phyloP scores from a whole-genome alignment of 495 filamentous ascomycete species.

The Polyplosphaeria fusca region DNA sequence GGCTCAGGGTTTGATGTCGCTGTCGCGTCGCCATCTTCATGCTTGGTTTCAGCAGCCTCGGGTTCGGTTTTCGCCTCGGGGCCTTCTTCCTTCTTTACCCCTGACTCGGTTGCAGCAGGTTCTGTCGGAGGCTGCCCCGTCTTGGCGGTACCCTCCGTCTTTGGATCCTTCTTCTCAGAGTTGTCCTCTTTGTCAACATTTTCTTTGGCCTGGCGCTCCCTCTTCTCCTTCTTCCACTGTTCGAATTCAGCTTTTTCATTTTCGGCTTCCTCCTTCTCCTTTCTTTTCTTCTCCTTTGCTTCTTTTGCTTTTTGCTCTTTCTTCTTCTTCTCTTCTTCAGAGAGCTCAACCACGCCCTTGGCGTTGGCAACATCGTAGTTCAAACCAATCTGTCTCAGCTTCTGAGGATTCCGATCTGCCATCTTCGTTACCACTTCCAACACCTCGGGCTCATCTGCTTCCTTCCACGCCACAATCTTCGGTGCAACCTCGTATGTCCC shows the following conservation, averaged over 20 bases:
- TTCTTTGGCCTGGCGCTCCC: conserved; percentile 18
- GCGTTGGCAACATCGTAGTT: conserved; percentile 35
- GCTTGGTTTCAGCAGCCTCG: neutral
- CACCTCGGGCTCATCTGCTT: conserved; percentile 11
- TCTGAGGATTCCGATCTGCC: conserved; percentile 29
- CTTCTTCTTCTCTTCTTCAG: conserved; percentile 26
- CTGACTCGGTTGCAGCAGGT: neutral
- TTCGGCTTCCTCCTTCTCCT: conserved; percentile 28
- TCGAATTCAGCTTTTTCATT: conserved; percentile 27
- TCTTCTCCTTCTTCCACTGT: conserved; percentile 28
- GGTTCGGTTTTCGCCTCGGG: neutral
- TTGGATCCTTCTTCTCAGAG: conserved; percentile 1
- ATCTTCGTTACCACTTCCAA: conserved; percentile 26
- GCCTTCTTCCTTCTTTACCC: conserved; percentile 4
- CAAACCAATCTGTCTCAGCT: conserved; percentile 34
- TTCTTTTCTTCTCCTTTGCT: conserved; percentile 30
- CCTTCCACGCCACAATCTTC: conserved; percentile 62
- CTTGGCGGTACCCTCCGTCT: conserved; percentile 1
- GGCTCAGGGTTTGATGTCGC: neutral
- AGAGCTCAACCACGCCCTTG: conserved; percentile 29
- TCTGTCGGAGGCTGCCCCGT: neutral
- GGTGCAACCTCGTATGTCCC: conserved; percentile 76
- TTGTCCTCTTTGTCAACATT: conserved; percentile 2
- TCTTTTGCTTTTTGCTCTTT: conserved; percentile 28
- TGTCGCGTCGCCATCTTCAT: conserved; percentile 1